Conservation (phyloP, 805 yeast species). For the Metschnikowia drakensbergensis region DNA sequence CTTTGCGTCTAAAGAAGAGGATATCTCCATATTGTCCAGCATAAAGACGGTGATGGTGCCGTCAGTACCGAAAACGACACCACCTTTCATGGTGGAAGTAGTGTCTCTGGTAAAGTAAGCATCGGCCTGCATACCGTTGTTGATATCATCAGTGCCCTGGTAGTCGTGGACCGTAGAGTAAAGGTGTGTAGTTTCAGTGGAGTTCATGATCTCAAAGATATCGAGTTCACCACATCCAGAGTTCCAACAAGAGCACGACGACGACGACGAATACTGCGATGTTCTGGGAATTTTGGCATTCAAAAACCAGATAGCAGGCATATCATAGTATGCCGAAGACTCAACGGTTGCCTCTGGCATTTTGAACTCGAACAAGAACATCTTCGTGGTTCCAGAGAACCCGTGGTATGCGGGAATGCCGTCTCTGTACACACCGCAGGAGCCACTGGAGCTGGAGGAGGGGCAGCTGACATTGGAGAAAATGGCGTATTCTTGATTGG, state of each 20-base stretch:
- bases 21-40: constrained; percentile 50
- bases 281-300: constrained; percentile 74
- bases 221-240: constrained; percentile 80
- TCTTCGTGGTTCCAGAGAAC: constrained; percentile 59
- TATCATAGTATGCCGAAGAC: constrained; percentile 41
- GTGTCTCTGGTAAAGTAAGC: constrained; percentile 59
- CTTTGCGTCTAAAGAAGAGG: constrained; percentile 40
- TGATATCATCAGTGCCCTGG: constrained; percentile 65
- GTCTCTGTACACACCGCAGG: constrained; percentile 73
- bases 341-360: constrained; percentile 55
- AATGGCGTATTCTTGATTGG: constrained; percentile 58
- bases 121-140: constrained; percentile 52
- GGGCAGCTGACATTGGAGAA: constrained; percentile 59
- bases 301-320: constrained; percentile 77
- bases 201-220: constrained; percentile 69
- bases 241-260: constrained; percentile 71
- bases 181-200: constrained; percentile 51
- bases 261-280: constrained; percentile 59
- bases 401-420: constrained; percentile 77
- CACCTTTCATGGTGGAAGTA: constrained; percentile 55
- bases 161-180: constrained; percentile 71
- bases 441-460: constrained; percentile 47
- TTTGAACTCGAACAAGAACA: constrained; percentile 68
- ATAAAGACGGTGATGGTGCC: constrained; percentile 62
- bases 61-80: constrained; percentile 61